Percentiles rank a stretch among this genome's conserved stretches.
These are phyloP conservation scores for Fusarium gaditjirri DNA, from an alignment of 2,329 filamentous ascomycete species.

Conservation along the genomic window DNA sequence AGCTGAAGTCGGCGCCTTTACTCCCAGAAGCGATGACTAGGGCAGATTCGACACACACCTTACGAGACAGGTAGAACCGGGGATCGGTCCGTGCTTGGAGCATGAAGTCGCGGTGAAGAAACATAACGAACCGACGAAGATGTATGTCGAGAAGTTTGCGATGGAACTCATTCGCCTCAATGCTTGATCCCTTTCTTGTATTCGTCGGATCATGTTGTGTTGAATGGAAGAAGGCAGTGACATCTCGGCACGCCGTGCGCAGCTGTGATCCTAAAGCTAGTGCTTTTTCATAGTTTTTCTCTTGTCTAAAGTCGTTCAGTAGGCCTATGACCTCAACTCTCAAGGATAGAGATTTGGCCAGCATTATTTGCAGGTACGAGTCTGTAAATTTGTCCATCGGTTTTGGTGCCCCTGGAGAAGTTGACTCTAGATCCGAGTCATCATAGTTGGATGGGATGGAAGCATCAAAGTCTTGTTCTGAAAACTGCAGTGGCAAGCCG, in stretches of 20 bases:
- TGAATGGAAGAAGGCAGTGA: slow-evolving; percentile 37
- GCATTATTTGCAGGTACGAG: slow-evolving; percentile 36
- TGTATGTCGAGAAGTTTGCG: slow-evolving; percentile 41
- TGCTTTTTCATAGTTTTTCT: slow-evolving; percentile 37
- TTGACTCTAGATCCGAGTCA: slow-evolving; percentile 35
- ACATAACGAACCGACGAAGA: slow-evolving; percentile 42
- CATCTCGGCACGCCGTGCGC: slow-evolving; percentile 38
- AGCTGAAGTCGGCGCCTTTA: slow-evolving; percentile 25
- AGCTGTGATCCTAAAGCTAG: slow-evolving; percentile 34
- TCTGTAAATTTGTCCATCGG: slow-evolving; percentile 32
- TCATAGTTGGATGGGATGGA: slow-evolving; percentile 38
- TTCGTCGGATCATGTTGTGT: not conserved
- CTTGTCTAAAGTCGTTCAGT: slow-evolving; percentile 38
- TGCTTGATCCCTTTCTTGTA: not conserved
- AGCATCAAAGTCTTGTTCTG: slow-evolving; percentile 34
- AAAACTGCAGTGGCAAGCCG: slow-evolving; percentile 36
- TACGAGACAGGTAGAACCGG: slow-evolving; percentile 43
- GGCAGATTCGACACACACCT: slow-evolving; percentile 40
- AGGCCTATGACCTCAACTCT: slow-evolving; percentile 36
- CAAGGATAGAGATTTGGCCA: slow-evolving; percentile 36
- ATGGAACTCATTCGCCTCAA: slow-evolving; percentile 38
- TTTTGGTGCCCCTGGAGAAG: not conserved
- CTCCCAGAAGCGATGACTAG: slow-evolving; percentile 37
- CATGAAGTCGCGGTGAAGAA: slow-evolving; percentile 45
- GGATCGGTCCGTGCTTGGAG: slow-evolving; percentile 37